phyloP scores from a whole-genome alignment of 306 rosid genomes.

The Carpinus fangiana region DNA sequence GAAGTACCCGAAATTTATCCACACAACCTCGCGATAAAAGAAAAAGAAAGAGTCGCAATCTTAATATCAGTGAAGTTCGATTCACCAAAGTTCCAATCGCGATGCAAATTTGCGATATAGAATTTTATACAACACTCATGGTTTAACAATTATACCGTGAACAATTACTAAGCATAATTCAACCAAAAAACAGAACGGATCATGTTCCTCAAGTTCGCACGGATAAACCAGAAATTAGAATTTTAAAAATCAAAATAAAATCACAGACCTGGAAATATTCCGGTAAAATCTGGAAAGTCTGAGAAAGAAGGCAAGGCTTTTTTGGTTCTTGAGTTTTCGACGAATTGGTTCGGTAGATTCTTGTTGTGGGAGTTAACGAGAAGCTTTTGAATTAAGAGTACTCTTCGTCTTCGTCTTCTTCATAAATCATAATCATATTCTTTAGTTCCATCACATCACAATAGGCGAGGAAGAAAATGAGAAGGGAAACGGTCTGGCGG shows the following conservation, averaged over 20 bases:
- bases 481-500: neutral
- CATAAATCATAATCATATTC: neutral
- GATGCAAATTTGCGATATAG: neutral
- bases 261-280: neutral
- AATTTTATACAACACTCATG: neutral
- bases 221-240: neutral
- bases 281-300: neutral
- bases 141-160: neutral
- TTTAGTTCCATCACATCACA: neutral
- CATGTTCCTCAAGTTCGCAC: neutral
- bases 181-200: neutral
- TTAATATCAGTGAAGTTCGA: neutral
- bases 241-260: neutral
- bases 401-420: neutral
- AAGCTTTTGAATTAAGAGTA: neutral
- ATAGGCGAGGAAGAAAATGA: neutral
- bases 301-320: neutral
- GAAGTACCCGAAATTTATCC: neutral
- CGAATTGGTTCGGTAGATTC: neutral
- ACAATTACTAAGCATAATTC: neutral
- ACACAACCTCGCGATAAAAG: neutral
- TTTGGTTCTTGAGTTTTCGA: neutral
- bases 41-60: neutral
- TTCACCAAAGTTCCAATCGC: neutral
- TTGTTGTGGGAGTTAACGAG: neutral